Percentiles rank a stretch among this genome's conserved stretches.
Conservation (phyloP, 2,329 filamentous ascomycete genomes). For the Herpotrichia juniperi region DNA sequence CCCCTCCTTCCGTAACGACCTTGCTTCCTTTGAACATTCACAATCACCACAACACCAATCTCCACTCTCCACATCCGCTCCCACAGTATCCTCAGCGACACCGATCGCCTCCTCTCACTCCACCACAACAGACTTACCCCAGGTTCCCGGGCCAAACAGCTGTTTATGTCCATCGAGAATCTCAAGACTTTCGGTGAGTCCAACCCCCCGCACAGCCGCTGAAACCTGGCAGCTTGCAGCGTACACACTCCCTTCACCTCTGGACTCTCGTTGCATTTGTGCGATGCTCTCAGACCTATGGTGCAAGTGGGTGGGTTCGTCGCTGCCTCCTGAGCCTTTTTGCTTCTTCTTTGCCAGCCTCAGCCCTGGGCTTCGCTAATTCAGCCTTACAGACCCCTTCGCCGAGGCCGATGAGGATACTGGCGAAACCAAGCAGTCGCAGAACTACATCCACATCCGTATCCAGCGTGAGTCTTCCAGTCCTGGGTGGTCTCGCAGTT, state of each 20-base stretch:
- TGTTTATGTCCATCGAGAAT: conserved; percentile 99
- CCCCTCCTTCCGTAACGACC: neutral
- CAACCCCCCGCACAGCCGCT: conserved; percentile 26
- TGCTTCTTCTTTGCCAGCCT: neutral
- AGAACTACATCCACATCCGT: conserved; percentile 99
- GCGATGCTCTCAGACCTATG: neutral
- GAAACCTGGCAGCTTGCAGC: conserved; percentile 12
- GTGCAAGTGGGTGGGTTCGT: neutral
- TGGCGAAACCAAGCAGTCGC: conserved; percentile 85
- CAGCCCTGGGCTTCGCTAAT: conserved; percentile 7
- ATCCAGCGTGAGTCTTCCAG: conserved; percentile 78
- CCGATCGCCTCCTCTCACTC: conserved; percentile 14
- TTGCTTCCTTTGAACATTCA: neutral
- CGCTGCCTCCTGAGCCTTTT: neutral
- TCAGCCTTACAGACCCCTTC: conserved; percentile 78
- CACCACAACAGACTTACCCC: conserved; percentile 40
- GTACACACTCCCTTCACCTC: neutral
- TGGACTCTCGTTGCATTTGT: neutral
- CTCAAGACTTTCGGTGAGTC: conserved; percentile 89
- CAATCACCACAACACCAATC: conserved; percentile 3
- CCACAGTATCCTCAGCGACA: conserved; percentile 30
- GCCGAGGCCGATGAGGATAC: conserved; percentile 99
- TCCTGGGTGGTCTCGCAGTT: neutral
- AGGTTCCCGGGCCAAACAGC: conserved; percentile 66
- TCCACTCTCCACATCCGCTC: conserved; percentile 6